Base-by-base conservation (phyloP, 1,284 basidiomycete genomes). In the Pseudozyma tsukubaensis region DNA sequence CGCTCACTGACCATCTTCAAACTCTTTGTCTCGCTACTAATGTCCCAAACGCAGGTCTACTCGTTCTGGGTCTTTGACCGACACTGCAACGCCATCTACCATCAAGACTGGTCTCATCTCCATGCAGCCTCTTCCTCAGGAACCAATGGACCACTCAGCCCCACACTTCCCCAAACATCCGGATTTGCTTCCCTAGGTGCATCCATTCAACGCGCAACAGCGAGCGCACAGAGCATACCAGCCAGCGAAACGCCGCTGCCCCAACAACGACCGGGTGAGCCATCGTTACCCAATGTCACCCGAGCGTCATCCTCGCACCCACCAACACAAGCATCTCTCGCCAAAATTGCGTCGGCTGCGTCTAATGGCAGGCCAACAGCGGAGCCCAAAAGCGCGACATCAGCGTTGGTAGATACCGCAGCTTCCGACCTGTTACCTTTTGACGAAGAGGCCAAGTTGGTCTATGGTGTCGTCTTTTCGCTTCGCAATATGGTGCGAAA, bases 401-500 rank as follows among this genome's bases (percentile, higher is more conserved):
- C 32, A 13, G 40, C 59, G 6, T n/a, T 48, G 37, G 47, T 60
- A 32, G 58, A 70, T 44, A 34, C 50, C 18, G 39, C 56, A 18
- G 52, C 64, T 18, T 50, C 63, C 10, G 68, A 68, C 4, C 48
- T 67, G 45, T 72, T 84, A 1, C 88, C 95, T 5, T 97, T 99
- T 76, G 95, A 99, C 82, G 96, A 99, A 85, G 95, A 99, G 85
- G 91, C 92, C 1, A 99, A 99, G 85, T 89, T 99, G 57, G 94
- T 99, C 0, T 99, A 98, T 83, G 97, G 97, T 65, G 92, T 99
- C 47, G 89, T 99, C 18, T 88, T 97, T 57, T 96, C 94, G 8
- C 85, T 99, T 73, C 87, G 94, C 58, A 96, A 94, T 85, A 95
- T 99, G 93, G 88, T 95, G 82, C 95, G 92, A 87, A 98, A 97